Evolutionary conservation across 1,284 basidiomycete genomes (phyloP), one percentile per base, ranked within the genome.

Genomic region (Takashimella koratensis): DNA sequence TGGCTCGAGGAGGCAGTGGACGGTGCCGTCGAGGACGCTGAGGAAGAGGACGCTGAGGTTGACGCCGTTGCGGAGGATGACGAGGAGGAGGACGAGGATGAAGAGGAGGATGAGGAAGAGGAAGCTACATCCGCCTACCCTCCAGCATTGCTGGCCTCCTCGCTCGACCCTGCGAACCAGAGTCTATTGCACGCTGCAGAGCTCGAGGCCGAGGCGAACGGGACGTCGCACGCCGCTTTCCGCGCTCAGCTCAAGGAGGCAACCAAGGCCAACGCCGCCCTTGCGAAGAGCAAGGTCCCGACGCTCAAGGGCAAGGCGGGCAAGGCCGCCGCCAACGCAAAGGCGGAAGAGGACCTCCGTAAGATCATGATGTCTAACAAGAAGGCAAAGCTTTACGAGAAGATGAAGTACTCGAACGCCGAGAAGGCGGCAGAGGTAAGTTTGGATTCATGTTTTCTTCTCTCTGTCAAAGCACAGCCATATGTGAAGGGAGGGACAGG

Each of bases 331-430:
- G 49, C 58, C 30, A 57, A 58, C 49, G 56, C 61, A 51, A 61
- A 78, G 70, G 64, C 76, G 13, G 92, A 96, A 72, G 81, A 86
- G 71, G 88, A 95, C 68, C 90, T 97, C 87, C 89, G 92, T 76
- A 96, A 95, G 82, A 96, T 96, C 85, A 84, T 98, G 84, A 87
- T 98, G 85, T 95, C 90, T 78, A 96, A 94, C 79, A 94, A 90
- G 79, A 89, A 97, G 78, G 84, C 86, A 67, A 97, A 96, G 78
- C 76, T 98, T 66, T 98, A 96, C 78, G 91, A 95, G 76, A 89
- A 90, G 79, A 88, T 98, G 84, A 90, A 92, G 78, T 86, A 90
- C 75, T 86, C 86, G 58, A 83, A 94, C 72, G 83, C 83, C 71
- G 90, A 89, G 77, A 85, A 86, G 58, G 80, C 81, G 23, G 80